phyloP scores from a whole-genome alignment of 176 grass and related monocot genomes.

The Oryza coarctata region DNA sequence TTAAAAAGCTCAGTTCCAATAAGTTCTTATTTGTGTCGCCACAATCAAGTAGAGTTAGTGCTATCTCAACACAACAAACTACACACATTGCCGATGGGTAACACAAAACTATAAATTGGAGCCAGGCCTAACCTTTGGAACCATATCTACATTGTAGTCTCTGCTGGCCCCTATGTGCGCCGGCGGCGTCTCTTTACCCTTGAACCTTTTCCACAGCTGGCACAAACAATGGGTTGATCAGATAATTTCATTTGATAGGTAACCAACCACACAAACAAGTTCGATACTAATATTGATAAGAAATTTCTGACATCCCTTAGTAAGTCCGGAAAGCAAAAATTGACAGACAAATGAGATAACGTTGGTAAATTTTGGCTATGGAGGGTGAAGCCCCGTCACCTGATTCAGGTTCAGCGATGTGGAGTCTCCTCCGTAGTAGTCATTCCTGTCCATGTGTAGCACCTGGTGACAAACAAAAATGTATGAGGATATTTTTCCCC shows the following conservation, averaged over 20 bases:
- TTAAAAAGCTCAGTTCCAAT: background rate
- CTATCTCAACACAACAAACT: too few relatives aligned
- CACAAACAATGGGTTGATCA: background rate
- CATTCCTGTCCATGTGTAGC: conserved; percentile 91
- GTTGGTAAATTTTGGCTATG: background rate
- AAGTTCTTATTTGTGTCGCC: background rate
- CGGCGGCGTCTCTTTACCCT: conserved; percentile 56
- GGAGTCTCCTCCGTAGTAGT: conserved; percentile 86
- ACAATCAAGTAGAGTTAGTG: background rate
- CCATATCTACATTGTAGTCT: conserved; percentile 97
- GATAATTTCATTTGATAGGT: background rate
- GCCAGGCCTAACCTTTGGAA: conserved; percentile 65
- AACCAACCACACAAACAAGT: background rate
- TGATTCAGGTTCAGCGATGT: conserved; percentile 84
- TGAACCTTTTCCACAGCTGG: conserved; percentile 94
- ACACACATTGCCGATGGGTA: too few relatives aligned
- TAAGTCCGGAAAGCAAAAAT: background rate
- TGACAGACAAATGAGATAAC: background rate
- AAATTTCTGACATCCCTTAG: background rate
- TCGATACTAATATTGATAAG: background rate
- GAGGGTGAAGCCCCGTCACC: conserved; percentile 22
- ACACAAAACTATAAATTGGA: background rate
- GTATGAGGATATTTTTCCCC: background rate
- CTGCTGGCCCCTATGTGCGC: conserved; percentile 61
- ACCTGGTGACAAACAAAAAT: conserved; percentile 46